Evolutionary conservation across 768 basidiomycete genomes (phyloP).

Genomic region (Calocybe indica): DNA sequence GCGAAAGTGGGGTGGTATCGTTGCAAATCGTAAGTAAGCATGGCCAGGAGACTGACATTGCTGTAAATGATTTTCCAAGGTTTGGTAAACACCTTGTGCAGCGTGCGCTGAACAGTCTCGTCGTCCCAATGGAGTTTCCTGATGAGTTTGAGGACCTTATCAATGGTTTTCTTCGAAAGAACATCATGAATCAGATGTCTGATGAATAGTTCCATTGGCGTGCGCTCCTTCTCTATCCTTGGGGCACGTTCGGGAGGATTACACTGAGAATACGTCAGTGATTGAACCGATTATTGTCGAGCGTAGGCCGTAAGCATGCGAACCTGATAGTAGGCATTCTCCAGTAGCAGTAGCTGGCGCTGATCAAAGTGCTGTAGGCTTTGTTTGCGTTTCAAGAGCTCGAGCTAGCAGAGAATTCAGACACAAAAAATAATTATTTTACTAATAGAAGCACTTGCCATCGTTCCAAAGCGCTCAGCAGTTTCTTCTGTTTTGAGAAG

Average conservation of each 20-base stretch:
- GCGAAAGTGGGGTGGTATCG: slow-evolving; percentile 89
- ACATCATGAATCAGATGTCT: slow-evolving; percentile 94
- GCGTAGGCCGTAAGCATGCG: slow-evolving; percentile 1
- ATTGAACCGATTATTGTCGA: background rate
- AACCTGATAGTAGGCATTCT: slow-evolving; percentile 98
- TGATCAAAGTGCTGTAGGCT: slow-evolving; percentile 90
- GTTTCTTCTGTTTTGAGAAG: slow-evolving; percentile 86
- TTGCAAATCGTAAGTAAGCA: slow-evolving; percentile 92
- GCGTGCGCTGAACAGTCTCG: slow-evolving; percentile 44
- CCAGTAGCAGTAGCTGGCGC: slow-evolving; percentile 80
- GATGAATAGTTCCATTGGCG: slow-evolving; percentile 88
- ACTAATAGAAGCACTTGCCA: slow-evolving; percentile 47
- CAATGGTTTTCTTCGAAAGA: slow-evolving; percentile 87
- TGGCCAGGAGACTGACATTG: slow-evolving; percentile 85
- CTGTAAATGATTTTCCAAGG: slow-evolving; percentile 96
- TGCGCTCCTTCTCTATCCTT: slow-evolving; percentile 76
- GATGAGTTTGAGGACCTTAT: slow-evolving; percentile 90
- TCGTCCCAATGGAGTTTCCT: slow-evolving; percentile 98
- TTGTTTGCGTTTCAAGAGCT: slow-evolving; percentile 94
- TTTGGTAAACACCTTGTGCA: slow-evolving; percentile 93
- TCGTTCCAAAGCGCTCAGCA: slow-evolving; percentile 75
- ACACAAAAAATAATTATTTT: background rate
- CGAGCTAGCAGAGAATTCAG: slow-evolving; percentile 40
- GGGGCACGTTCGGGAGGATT: slow-evolving; percentile 95
- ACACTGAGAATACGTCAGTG: slow-evolving; percentile 46